Base-by-base conservation (phyloP, 2,329 filamentous ascomycete genomes). In the Arthrobotrys sphaeroides region DNA sequence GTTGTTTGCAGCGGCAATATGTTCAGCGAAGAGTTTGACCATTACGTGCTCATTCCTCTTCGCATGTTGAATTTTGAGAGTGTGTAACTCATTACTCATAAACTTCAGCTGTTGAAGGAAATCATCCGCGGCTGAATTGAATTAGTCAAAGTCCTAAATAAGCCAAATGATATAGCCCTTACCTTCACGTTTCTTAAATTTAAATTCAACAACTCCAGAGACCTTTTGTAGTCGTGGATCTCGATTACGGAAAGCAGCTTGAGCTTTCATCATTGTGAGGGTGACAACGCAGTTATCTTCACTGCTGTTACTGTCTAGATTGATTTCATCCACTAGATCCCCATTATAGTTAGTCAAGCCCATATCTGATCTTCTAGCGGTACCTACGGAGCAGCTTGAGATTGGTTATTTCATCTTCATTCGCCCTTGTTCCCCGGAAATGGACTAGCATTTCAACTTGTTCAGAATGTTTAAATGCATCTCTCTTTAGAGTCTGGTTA, bases 21-120 rank as follows among this genome's bases (percentile, higher is more conserved):
- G 60, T 5, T 72, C 73, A 0, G 73, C 73, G 42, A 77, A 77
- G 16, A 77, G 20, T 22, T 77, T 77, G 12, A 77, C 59, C 73
- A 77, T 77, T 22, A 77, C 67, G 24, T 72, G 42, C 18, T 77
- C 73, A 20, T 72, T 72, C 20, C 64, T 42, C 33, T 72, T 70
- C 13, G 73, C 49, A 18, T 70, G 67, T 38, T 77, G 73, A 26
- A 77, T 77, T 20, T 72, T 77, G 6, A 77, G 42, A 38, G 59
- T 49, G 33, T 72, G 73, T 6, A 77, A 22, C 47, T 77, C 73
- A 20, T 72, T 64, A 26, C 61, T 70, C 73, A 77, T 70, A 49
- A 67, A 38, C 53, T 61, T 72, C 33, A 66, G 24, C 20, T 62
- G 73, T 20, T 67, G 60, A 45, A 70, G 40, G 26, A 77, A 72